Evolutionary conservation across 2,329 filamentous ascomycete genomes (phyloP).

Genomic region (Pseudogymnoascus sp.): DNA sequence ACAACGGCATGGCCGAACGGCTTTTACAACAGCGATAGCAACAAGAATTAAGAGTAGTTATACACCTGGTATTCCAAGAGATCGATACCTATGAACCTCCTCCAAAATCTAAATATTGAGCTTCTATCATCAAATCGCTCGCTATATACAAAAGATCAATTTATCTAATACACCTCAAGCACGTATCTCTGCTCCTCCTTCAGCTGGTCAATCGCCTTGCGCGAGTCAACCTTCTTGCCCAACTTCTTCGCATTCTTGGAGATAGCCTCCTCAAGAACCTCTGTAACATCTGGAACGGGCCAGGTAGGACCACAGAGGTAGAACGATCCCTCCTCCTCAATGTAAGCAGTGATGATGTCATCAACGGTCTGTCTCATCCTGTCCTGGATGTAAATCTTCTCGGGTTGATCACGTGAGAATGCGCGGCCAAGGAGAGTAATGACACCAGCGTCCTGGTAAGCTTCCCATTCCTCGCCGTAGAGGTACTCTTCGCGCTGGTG

Average conservation of each 20-base stretch:
- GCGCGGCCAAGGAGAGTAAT: constrained; percentile 89
- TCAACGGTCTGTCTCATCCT: constrained; percentile 83
- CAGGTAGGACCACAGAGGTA: constrained; percentile 97
- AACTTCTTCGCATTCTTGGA: constrained; percentile 60
- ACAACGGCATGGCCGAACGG: neutral
- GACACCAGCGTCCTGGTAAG: constrained; percentile 89
- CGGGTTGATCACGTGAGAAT: constrained; percentile 91
- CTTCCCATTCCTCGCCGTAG: constrained; percentile 98
- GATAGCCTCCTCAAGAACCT: constrained; percentile 89
- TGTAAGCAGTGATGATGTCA: constrained; percentile 79
- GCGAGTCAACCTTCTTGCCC: constrained; percentile 74
- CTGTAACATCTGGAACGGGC: constrained; percentile 95
- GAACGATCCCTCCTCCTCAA: constrained; percentile 82
- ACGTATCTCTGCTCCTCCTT: constrained; percentile 96
- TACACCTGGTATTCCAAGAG: neutral
- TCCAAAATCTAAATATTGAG: neutral
- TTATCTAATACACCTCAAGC: constrained; percentile 79
- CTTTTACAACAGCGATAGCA: neutral
- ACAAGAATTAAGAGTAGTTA: neutral
- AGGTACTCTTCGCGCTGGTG: constrained; percentile 98
- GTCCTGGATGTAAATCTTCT: constrained; percentile 99
- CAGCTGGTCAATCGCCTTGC: constrained; percentile 90
- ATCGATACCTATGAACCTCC: constrained; percentile 1
- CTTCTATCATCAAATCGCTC: constrained; percentile 4
- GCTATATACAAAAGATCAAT: constrained; percentile 8